phyloP scores from a whole-genome alignment of 2,329 filamentous ascomycete species.

The Xylariaceae sp. region DNA sequence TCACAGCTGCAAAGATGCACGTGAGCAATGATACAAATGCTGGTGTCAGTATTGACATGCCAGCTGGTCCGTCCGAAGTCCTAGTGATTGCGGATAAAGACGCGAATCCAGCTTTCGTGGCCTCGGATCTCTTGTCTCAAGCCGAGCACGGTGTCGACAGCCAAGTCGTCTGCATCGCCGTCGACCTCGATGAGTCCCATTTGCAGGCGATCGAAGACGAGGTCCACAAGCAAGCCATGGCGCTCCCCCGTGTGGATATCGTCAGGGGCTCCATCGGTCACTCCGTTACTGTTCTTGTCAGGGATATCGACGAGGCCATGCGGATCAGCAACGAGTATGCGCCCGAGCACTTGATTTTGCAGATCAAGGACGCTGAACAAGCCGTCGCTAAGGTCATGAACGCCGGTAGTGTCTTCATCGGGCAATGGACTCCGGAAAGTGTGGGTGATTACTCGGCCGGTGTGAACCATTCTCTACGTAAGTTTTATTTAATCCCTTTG shows the following conservation, averaged over 20 bases:
- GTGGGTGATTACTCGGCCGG: constrained; percentile 97
- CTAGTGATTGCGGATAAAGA: constrained; percentile 88
- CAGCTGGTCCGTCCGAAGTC: constrained; percentile 91
- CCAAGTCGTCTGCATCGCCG: constrained; percentile 85
- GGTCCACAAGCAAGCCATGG: constrained; percentile 78
- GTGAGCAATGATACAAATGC: constrained; percentile 97
- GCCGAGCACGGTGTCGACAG: constrained; percentile 96
- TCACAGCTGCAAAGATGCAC: constrained; percentile 97
- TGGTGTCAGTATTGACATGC: constrained; percentile 96
- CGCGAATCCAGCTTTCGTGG: constrained; percentile 89
- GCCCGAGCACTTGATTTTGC: constrained; percentile 92
- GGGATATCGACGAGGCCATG: constrained; percentile 67
- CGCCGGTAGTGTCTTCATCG: constrained; percentile 92
- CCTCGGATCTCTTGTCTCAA: constrained; percentile 88
- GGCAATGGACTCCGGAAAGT: constrained; percentile 93
- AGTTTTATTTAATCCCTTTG: constrained; percentile 39
- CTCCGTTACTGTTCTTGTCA: constrained; percentile 78
- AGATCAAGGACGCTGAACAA: constrained; percentile 69
- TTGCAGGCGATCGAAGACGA: constrained; percentile 85
- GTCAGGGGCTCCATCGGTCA: constrained; percentile 85
- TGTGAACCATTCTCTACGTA: constrained; percentile 95
- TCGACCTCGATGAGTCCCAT: constrained; percentile 68
- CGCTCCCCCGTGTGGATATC: constrained; percentile 85
- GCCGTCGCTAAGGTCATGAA: constrained; percentile 79
- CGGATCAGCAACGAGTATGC: constrained; percentile 87